Conservation (phyloP, 129 eudicot genomes). For the Kitagawia praeruptora region DNA sequence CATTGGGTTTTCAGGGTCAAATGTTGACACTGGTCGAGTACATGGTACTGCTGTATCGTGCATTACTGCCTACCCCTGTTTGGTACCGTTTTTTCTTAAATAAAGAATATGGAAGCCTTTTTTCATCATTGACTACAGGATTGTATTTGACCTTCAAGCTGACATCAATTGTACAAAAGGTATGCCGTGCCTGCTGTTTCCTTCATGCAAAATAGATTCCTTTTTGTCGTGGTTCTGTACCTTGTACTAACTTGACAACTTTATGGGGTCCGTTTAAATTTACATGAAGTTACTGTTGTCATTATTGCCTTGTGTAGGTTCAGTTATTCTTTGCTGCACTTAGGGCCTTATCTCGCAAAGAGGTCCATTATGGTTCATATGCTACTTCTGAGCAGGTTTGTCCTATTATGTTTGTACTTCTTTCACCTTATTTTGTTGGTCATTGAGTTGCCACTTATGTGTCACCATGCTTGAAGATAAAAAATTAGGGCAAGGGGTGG, state of each 20-base stretch:
- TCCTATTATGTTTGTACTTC: background rate
- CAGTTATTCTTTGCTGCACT: constrained; percentile 39
- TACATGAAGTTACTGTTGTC: background rate
- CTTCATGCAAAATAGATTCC: background rate
- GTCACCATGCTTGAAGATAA: background rate
- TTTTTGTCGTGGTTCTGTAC: background rate
- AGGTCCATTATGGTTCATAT: constrained; percentile 47
- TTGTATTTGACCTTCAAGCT: constrained; percentile 24
- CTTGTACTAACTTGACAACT: background rate
- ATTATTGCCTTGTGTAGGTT: constrained; percentile 29
- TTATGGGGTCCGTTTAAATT: background rate
- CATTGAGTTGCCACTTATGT: background rate
- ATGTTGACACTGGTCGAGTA: constrained; percentile 74
- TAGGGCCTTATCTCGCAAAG: constrained; percentile 48
- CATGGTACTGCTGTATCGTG: constrained; percentile 57
- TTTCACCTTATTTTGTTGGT: background rate
- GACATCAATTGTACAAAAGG: constrained; percentile 55
- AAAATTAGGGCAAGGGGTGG: background rate
- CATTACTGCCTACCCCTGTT: constrained; percentile 66
- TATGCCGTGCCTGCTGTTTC: constrained; percentile 6
- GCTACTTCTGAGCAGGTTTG: constrained; percentile 55
- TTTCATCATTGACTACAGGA: constrained; percentile 66
- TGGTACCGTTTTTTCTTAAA: constrained; percentile 75
- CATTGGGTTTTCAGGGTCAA: constrained; percentile 45
- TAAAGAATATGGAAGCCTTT: constrained; percentile 73